Evolutionary conservation across 352 stramenopile genomes (phyloP).

Genomic region (Phytophthora litchii): DNA sequence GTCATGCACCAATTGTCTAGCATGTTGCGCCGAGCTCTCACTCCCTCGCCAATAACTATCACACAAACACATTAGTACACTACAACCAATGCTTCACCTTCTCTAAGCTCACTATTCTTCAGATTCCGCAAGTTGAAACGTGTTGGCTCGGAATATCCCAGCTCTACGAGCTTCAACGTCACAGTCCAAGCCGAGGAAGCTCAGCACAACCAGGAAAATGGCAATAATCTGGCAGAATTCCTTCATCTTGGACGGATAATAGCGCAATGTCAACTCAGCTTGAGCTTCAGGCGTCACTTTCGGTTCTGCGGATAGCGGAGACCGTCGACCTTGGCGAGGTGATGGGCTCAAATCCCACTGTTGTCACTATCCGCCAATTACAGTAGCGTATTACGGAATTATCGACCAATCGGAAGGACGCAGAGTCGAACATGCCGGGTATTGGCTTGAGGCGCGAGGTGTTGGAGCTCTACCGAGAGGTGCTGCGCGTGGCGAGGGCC

Average conservation of each 20-base stretch:
- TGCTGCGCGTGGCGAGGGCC: slow-evolving; percentile 50
- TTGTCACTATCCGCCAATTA: slow-evolving; percentile 19
- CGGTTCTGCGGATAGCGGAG: slow-evolving; percentile 10
- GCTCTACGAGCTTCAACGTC: slow-evolving; percentile 11
- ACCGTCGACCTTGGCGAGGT: slow-evolving; percentile 2
- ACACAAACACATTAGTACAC: slow-evolving; percentile 1
- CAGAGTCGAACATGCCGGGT: slow-evolving; percentile 16
- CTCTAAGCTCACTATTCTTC: slow-evolving; percentile 18
- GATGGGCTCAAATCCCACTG: slow-evolving; percentile 17
- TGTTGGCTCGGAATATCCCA: slow-evolving; percentile 22
- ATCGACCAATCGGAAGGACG: slow-evolving; percentile 21
- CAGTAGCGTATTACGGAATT: not conserved
- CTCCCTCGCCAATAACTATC: slow-evolving; percentile 19
- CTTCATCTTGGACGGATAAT: slow-evolving; percentile 21
- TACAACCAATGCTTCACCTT: not conserved
- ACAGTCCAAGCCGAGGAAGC: slow-evolving; percentile 5
- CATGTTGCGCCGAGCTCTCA: slow-evolving; percentile 42
- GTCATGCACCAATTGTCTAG: slow-evolving; percentile 64
- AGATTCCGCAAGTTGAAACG: slow-evolving; percentile 24
- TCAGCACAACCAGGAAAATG: slow-evolving; percentile 22
- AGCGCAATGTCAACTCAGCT: not conserved
- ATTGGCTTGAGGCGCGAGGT: slow-evolving; percentile 53
- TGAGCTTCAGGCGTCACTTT: slow-evolving; percentile 29
- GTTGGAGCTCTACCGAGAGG: slow-evolving; percentile 64
- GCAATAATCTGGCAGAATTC: slow-evolving; percentile 8